Evolutionary conservation across 1,284 basidiomycete genomes (phyloP), one percentile per base, ranked within the genome.

Genomic region (Ceratobasidium sp.): DNA sequence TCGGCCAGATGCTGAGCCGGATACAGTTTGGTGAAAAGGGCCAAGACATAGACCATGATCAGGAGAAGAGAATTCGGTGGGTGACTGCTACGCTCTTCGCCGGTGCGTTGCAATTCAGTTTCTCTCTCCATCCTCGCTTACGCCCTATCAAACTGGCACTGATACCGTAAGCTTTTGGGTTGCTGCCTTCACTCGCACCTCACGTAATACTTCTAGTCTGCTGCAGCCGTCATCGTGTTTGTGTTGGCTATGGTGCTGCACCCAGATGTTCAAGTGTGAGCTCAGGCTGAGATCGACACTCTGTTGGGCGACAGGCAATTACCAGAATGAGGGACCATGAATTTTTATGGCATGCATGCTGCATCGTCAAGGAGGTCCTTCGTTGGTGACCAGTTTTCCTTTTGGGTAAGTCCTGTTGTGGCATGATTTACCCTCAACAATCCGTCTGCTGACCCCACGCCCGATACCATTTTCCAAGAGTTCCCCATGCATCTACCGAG

Each of bases 221-320:
- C 51, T 1, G 69, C 56, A 1, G 52, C 78, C 15, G 52, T 76
- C 9, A 71, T 57, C 19, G 46, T 64, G 0, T 76, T 79, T 44
- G 66, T 79, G 7, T 65, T 77, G 6, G 77, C 77, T 9, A 77
- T 79, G 78, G 54, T 75, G 13, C 77, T 77, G 6, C 32, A 76
- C 46, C 82, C 82, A 0, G 62, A 77, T 5, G 77, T 80, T 11
- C 77, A 79, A 51, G 52, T 46, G 6, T 76, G 78, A 57, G 66
- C 80, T 13, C 81, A 81, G 44, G 56, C 51, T 3, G 82, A 83
- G 64, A 77, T 82, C 22, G 82, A 83, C 66, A 15, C 32, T 1
- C 78, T 81, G 0, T 77, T 82, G 3, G 79, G 79, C 25, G 44
- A 46, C 1, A 67, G 76, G 13, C 17, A 61, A 32, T 49, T 75